Conservation (phyloP, 1,139 yeast species). For the Kodamaea sp. region DNA sequence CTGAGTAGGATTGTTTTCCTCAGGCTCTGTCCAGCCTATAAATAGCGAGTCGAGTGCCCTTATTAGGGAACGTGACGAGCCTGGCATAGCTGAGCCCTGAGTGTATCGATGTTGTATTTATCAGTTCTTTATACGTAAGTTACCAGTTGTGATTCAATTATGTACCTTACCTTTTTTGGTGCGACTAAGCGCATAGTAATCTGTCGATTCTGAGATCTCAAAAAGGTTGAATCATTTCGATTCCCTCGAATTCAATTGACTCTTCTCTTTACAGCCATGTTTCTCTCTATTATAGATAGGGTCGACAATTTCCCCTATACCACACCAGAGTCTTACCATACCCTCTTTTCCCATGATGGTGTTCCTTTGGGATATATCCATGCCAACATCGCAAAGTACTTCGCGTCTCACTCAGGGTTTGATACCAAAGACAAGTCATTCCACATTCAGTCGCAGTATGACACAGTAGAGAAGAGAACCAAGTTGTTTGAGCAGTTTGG, state of each 20-base stretch:
- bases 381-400: slow-evolving; percentile 42
- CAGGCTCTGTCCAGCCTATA: slow-evolving; percentile 27
- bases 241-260: no score
- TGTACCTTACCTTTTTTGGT: no score
- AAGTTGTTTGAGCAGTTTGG: slow-evolving; percentile 48
- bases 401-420: slow-evolving; percentile 34
- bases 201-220: no score
- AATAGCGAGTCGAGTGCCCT: slow-evolving; percentile 33
- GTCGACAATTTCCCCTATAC: slow-evolving; percentile 55
- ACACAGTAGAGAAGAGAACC: slow-evolving; percentile 50
- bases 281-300: slow-evolving; percentile 24
- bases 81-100: slow-evolving; percentile 27
- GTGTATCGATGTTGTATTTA: no score
- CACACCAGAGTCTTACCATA: slow-evolving; percentile 31
- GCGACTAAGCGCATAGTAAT: no score
- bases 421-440: slow-evolving; percentile 33
- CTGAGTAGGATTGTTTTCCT: slow-evolving; percentile 9
- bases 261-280: no score
- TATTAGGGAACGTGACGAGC: slow-evolving; percentile 37
- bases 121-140: no score
- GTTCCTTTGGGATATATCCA: slow-evolving; percentile 55
- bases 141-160: no score
- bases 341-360: slow-evolving; percentile 54
- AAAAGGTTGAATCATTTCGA: no score
- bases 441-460: slow-evolving; percentile 33